Evolutionary conservation across 2,329 filamentous ascomycete genomes (phyloP), one percentile per base, ranked within the genome.

Genomic region (Curvularia verruculosa): DNA sequence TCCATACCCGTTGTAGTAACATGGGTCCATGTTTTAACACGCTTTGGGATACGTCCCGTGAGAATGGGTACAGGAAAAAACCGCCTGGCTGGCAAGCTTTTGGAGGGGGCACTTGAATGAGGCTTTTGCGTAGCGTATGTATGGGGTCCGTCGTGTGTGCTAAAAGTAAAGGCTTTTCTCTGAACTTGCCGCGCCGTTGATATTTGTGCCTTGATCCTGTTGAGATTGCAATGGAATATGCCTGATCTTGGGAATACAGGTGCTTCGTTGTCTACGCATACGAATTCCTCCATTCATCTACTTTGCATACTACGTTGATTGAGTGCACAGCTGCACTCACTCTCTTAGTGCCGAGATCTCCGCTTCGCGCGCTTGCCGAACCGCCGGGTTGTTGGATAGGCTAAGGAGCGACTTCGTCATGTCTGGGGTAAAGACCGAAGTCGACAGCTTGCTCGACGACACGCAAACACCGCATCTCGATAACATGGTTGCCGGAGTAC

Each of bases 401-500:
- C 55, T 58, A 56, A 52, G 49, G 46, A 41, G 23, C 52, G 50
- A 51, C 50, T 48, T 61, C 59, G 59, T 64, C 62, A 61, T 65
- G 54, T 47, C 40, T 54, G 65, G 66, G 64, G 57, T 63, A 21
- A 61, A 59, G 44, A 57, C 37, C 56, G 52, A 61, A 34, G 34
- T 18, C 40, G 63, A 70, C 52, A 56, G 60, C 48, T 49, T 63
- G 10, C 53, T 69, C 47, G 70, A 73, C 47, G 70, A 73, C 41
- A 63, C 68, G 29, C 68, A 69, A 46, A 75, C 73, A 56, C 71
- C 73, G 13, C 54, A 75, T 31, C 56, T 73, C 21, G 73, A 75
- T 59, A 74, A 74, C 23, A 75, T 77, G 72, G 71, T 73, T 21
- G 60, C 71, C n/a, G 71, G 71, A 56, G 71, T 75, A 26, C 74